Percentiles rank a stretch among this genome's conserved stretches.
Evolutionary conservation across 306 rosid genomes (phyloP).

Genomic region (Acacia acuminata): DNA sequence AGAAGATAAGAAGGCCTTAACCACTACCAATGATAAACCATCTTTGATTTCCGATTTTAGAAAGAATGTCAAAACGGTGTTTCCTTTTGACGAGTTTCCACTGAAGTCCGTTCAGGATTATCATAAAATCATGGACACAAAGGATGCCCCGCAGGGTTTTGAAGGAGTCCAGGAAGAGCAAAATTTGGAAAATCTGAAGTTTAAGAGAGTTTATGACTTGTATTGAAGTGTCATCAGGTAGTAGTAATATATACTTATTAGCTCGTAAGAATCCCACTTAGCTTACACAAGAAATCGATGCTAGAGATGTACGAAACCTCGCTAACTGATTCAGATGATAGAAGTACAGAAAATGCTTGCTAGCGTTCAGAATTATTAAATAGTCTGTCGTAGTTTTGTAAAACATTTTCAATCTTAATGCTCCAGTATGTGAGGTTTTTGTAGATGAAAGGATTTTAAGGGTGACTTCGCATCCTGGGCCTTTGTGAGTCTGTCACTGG

Average conservation of each 20-base stretch:
- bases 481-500: too few relatives aligned
- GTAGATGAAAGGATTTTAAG: too few relatives aligned
- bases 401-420: neutral
- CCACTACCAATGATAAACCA: neutral
- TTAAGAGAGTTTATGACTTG: neutral
- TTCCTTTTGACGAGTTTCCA: neutral
- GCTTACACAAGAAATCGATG: neutral
- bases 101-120: neutral
- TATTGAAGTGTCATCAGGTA: neutral
- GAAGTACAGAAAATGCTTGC: too few relatives aligned
- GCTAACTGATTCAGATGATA: neutral
- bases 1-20: constrained; percentile 6
- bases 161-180: neutral
- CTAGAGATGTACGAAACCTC: neutral
- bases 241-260: neutral
- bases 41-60: neutral
- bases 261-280: neutral
- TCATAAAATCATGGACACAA: neutral
- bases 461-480: too few relatives aligned
- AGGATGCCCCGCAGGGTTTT: constrained; percentile 40
- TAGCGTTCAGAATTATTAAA: neutral
- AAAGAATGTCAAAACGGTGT: constrained; percentile 4
- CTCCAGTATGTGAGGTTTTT: neutral
- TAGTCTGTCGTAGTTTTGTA: neutral
- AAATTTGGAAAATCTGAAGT: neutral